Conservation (phyloP, 2,329 filamentous ascomycete genomes). For the Ascochyta koolunga region DNA sequence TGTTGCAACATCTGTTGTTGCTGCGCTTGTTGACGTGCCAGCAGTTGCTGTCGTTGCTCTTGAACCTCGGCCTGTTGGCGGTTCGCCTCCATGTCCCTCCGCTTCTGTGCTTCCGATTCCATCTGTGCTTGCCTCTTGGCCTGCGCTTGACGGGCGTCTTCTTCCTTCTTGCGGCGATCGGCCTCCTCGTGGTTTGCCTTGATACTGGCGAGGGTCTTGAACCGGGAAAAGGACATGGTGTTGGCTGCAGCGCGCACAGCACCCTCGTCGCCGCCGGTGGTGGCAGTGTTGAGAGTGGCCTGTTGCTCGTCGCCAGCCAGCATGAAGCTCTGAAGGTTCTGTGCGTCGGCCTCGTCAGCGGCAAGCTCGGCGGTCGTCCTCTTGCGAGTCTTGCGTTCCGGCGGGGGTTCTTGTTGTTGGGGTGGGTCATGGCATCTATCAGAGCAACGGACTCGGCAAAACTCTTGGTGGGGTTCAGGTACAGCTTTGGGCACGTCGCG, state of each 20-base stretch:
- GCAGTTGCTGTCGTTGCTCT: conserved; percentile 57
- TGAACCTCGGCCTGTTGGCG: conserved; percentile 42
- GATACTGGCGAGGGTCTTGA: conserved; percentile 89
- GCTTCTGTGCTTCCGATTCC: conserved; percentile 44
- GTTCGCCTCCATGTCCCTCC: conserved; percentile 41
- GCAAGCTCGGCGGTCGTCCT: conserved; percentile 93
- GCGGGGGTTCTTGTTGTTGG: conserved; percentile 78
- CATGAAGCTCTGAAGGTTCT: conserved; percentile 90
- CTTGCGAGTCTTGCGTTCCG: conserved; percentile 87
- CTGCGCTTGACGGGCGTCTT: conserved; percentile 53
- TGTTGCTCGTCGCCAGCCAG: conserved; percentile 87
- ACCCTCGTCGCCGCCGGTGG: conserved; percentile 73
- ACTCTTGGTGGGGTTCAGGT: conserved; percentile 75
- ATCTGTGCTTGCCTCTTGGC: conserved; percentile 50
- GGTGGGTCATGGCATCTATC: conserved; percentile 74
- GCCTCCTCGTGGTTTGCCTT: conserved; percentile 77
- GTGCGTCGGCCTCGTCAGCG: conserved; percentile 89
- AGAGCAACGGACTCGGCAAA: conserved; percentile 72
- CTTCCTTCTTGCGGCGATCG: conserved; percentile 57
- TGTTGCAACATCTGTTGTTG: conserved; percentile 42
- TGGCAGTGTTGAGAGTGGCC: conserved; percentile 61
- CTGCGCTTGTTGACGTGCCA: conserved; percentile 55
- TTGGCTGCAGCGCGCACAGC: conserved; percentile 66
- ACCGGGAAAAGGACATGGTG: conserved; percentile 88
- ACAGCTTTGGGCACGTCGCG: conserved; percentile 74